A percentile compares a stretch with the other conserved stretches of the same genome.
Evolutionary conservation across 2,329 filamentous ascomycete genomes (phyloP).

Genomic region (Cladosporium sphaerospermum): DNA sequence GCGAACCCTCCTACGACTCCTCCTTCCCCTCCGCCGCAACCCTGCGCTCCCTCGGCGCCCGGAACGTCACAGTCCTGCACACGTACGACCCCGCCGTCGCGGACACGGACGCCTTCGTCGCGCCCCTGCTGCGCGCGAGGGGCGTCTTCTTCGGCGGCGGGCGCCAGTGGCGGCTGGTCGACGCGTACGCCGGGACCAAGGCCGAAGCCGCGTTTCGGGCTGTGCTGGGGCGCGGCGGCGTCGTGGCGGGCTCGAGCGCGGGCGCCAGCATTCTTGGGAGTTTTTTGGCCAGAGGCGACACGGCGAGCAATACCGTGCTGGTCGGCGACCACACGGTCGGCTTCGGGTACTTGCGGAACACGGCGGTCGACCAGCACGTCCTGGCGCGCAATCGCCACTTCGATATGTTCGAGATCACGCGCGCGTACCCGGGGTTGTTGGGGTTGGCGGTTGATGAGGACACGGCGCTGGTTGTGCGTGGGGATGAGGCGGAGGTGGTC

Average conservation of each 20-base stretch:
- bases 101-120: slow-evolving; percentile 19
- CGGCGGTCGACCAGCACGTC: slow-evolving; percentile 21
- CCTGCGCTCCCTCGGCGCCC: slow-evolving; percentile 16
- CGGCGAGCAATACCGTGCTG: slow-evolving; percentile 18
- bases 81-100: slow-evolving; percentile 19
- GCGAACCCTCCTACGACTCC: slow-evolving; percentile 16
- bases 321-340: slow-evolving; percentile 19
- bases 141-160: slow-evolving; percentile 22
- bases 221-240: slow-evolving; percentile 19
- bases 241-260: slow-evolving; percentile 17
- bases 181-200: slow-evolving; percentile 20
- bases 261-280: slow-evolving; percentile 20
- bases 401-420: background rate
- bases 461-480: slow-evolving; percentile 18
- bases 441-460: slow-evolving; percentile 19
- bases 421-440: slow-evolving; percentile 16
- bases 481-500: slow-evolving; percentile 17
- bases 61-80: slow-evolving; percentile 19
- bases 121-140: slow-evolving; percentile 14
- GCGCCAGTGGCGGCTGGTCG: slow-evolving; percentile 21
- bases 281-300: slow-evolving; percentile 20
- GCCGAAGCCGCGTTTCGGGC: slow-evolving; percentile 16
- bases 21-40: slow-evolving; percentile 16
- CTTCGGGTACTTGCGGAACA: slow-evolving; percentile 19
- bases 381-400: slow-evolving; percentile 18